Evolutionary conservation across 2,329 filamentous ascomycete species (phyloP).

Genomic region (Ilyonectria destructans): DNA sequence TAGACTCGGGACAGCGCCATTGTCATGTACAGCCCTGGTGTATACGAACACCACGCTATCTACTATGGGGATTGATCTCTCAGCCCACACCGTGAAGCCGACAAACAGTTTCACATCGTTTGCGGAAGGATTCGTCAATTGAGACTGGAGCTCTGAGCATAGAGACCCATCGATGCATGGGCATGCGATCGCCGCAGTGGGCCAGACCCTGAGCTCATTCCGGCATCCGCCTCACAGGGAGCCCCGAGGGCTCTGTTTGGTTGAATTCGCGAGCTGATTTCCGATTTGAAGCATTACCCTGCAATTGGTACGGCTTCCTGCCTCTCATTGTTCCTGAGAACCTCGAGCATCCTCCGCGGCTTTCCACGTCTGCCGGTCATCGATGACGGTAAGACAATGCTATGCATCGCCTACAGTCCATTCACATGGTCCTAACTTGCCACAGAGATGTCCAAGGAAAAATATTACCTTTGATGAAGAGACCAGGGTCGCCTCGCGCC

Average conservation of each 20-base stretch:
- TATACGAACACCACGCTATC: slow-evolving; percentile 38
- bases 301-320: slow-evolving; percentile 52
- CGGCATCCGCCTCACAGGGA: slow-evolving; percentile 38
- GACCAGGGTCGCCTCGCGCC: slow-evolving; percentile 51
- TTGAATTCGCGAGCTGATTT: slow-evolving; percentile 46
- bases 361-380: slow-evolving; percentile 36
- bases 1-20: slow-evolving; percentile 45
- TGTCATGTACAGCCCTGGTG: slow-evolving; percentile 27
- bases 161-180: slow-evolving; percentile 34
- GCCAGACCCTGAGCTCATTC: slow-evolving; percentile 42
- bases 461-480: slow-evolving; percentile 39
- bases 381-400: slow-evolving; percentile 28
- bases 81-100: slow-evolving; percentile 26
- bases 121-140: slow-evolving; percentile 25
- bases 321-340: slow-evolving; percentile 45
- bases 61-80: slow-evolving; percentile 33
- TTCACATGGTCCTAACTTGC: slow-evolving; percentile 33
- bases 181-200: slow-evolving; percentile 37
- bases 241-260: slow-evolving; percentile 48
- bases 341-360: slow-evolving; percentile 32
- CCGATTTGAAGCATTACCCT: slow-evolving; percentile 43
- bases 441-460: slow-evolving; percentile 34
- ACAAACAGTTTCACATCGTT: slow-evolving; percentile 25
- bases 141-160: slow-evolving; percentile 34
- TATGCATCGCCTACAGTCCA: slow-evolving; percentile 39